Percentiles rank a stretch among this genome's conserved stretches.
Conservation (phyloP, 2,329 filamentous ascomycete species). For the Botryosphaeria dothidea region DNA sequence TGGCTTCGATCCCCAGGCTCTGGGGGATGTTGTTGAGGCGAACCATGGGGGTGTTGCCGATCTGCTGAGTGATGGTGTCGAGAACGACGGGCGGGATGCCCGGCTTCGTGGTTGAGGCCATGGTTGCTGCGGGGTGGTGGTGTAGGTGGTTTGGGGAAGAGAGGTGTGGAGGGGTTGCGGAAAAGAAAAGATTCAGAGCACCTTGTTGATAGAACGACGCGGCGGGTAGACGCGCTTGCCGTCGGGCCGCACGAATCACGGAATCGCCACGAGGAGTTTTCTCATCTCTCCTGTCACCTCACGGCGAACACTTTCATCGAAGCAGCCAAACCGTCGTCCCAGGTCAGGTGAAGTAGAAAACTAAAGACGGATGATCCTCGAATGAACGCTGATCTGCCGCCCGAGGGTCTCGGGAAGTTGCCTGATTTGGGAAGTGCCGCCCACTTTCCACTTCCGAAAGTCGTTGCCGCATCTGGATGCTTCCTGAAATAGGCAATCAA, state of each 20-base stretch:
- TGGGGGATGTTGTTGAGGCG: slow-evolving; percentile 90
- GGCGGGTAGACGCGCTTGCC: neutral
- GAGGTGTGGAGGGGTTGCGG: neutral
- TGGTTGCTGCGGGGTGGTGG: slow-evolving; percentile 24
- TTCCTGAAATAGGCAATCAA: no score
- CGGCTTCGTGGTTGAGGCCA: slow-evolving; percentile 52
- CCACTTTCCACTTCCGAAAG: neutral
- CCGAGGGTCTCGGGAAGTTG: neutral
- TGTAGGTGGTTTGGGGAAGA: neutral
- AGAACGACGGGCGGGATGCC: slow-evolving; percentile 58
- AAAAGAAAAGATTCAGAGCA: neutral
- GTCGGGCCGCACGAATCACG: neutral
- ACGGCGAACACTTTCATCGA: neutral
- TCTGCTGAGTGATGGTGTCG: slow-evolving; percentile 77
- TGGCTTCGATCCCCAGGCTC: slow-evolving; percentile 83
- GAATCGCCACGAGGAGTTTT: neutral
- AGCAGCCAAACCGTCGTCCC: neutral
- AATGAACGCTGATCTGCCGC: slow-evolving; percentile 3
- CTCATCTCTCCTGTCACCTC: neutral
- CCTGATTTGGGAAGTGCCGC: neutral
- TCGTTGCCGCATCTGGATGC: neutral
- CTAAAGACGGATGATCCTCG: neutral
- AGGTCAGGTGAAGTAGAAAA: neutral
- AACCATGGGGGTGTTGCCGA: slow-evolving; percentile 95
- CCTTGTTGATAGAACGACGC: neutral